phyloP scores from a whole-genome alignment of 176 grass and related monocot genomes.

The Eleusine indica region DNA sequence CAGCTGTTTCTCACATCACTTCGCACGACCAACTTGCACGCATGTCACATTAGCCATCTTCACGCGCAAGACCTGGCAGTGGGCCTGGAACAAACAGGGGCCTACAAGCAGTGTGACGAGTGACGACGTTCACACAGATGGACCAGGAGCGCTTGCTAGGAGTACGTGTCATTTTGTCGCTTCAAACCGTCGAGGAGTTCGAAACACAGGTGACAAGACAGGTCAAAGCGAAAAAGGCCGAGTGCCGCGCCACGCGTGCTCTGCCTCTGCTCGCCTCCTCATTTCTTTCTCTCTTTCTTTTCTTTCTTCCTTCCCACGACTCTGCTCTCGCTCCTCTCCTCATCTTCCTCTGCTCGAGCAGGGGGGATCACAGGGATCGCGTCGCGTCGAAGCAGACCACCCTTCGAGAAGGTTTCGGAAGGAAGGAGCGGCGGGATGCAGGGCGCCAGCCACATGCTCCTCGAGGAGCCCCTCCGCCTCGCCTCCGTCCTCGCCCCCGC shows the following conservation, averaged over 20 bases:
- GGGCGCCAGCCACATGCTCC: conserved; percentile 74
- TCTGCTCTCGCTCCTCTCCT: not conserved
- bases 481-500: conserved; percentile 65
- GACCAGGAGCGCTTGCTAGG: too few species aligned
- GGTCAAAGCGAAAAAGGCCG: not conserved
- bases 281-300: not conserved
- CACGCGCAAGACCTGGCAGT: too few species aligned
- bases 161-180: conserved; percentile 1
- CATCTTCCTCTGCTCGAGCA: conserved; percentile 22
- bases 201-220: not conserved
- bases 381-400: conserved; percentile 13
- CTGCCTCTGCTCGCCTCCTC: not conserved
- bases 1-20: too few species aligned
- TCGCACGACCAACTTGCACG: too few species aligned
- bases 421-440: conserved; percentile 52
- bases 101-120: too few species aligned
- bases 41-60: too few species aligned
- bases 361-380: conserved; percentile 17
- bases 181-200: conserved; percentile 44
- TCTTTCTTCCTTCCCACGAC: conserved; percentile 36
- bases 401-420: conserved; percentile 18
- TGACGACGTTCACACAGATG: too few species aligned
- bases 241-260: conserved; percentile 27
- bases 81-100: too few species aligned
- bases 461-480: conserved; percentile 89